phyloP scores from a whole-genome alignment of 345 rosid genomes.

The Salix viminalis region DNA sequence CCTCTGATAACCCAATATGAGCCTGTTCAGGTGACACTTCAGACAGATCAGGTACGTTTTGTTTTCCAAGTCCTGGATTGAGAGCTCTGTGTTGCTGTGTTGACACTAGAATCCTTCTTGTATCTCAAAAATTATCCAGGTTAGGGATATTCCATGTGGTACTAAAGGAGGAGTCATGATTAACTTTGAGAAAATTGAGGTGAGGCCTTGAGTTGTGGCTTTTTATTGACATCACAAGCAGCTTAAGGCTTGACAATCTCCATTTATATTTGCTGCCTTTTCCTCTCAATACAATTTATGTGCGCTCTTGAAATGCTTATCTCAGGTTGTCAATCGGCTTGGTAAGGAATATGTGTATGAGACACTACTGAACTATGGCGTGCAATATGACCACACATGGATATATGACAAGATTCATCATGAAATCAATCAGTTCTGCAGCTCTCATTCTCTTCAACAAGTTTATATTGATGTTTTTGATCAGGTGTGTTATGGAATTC shows the following conservation, averaged over 20 bases:
- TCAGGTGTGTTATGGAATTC: constrained; percentile 49
- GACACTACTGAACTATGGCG: constrained; percentile 76
- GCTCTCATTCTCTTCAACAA: constrained; percentile 89
- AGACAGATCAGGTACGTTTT: constrained; percentile 66
- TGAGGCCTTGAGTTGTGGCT: constrained; percentile 13
- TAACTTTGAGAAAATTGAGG: constrained; percentile 91
- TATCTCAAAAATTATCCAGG: constrained; percentile 32
- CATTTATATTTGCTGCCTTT: constrained; percentile 5
- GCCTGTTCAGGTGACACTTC: constrained; percentile 94
- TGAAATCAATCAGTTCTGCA: constrained; percentile 97
- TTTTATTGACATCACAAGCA: neutral
- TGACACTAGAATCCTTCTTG: constrained; percentile 5
- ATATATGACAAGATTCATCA: constrained; percentile 97
- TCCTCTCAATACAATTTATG: neutral
- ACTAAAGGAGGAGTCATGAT: constrained; percentile 97
- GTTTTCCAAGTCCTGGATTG: constrained; percentile 2
- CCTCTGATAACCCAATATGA: constrained; percentile 77
- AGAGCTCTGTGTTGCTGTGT: constrained; percentile 10
- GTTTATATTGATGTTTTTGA: constrained; percentile 95
- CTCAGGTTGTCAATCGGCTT: constrained; percentile 82
- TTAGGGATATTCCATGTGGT: constrained; percentile 90
- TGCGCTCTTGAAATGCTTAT: neutral
- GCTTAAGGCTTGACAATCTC: constrained; percentile 2
- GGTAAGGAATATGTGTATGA: constrained; percentile 76
- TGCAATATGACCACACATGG: constrained; percentile 87